phyloP scores from a whole-genome alignment of 345 rosid genomes.

The Salix caprea region DNA sequence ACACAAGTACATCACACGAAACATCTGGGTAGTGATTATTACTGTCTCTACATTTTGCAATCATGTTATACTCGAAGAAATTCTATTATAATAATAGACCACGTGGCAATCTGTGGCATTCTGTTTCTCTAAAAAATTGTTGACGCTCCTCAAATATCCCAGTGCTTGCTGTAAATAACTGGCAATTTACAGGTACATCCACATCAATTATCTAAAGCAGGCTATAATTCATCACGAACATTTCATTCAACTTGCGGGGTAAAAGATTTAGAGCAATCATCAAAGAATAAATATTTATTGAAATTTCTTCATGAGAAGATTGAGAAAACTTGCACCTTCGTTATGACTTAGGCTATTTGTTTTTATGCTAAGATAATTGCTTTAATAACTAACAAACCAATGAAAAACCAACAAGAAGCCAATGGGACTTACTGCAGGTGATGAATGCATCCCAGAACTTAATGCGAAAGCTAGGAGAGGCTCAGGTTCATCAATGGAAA shows the following conservation, averaged over 20 bases:
- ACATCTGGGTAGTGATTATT: too few relatives aligned
- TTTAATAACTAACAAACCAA: neutral
- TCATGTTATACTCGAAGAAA: neutral
- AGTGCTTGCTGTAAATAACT: neutral
- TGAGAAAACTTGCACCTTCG: neutral
- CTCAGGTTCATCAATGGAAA: conserved; percentile 49
- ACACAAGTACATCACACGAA: neutral
- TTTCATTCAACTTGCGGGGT: neutral
- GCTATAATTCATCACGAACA: neutral
- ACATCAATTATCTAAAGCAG: neutral
- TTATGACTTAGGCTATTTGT: neutral
- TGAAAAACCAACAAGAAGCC: neutral
- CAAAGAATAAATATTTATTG: neutral
- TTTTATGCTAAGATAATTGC: neutral
- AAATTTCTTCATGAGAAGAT: neutral
- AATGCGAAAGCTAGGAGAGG: conserved; percentile 58
- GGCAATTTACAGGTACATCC: neutral
- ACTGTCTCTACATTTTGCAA: neutral
- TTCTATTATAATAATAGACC: neutral
- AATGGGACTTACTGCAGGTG: conserved; percentile 56
- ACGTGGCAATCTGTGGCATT: neutral
- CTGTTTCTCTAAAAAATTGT: neutral
- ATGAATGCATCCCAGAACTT: conserved; percentile 60
- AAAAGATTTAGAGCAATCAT: neutral
- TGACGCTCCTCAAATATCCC: neutral